phyloP scores from a whole-genome alignment of 768 basidiomycete genomes.

The Suillus tomentosus region DNA sequence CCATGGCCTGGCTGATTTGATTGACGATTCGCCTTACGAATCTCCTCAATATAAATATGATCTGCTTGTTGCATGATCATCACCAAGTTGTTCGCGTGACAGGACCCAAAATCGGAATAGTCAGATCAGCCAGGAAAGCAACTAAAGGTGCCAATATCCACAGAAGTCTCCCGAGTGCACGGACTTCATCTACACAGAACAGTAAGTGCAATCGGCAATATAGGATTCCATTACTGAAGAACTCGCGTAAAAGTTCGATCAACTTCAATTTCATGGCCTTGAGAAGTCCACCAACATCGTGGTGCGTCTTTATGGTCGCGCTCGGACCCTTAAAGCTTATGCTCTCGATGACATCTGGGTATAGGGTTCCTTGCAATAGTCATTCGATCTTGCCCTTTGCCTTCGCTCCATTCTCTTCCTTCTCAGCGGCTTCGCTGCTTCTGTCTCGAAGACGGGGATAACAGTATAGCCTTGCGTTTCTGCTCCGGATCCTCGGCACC shows the following conservation, averaged over 20 bases:
- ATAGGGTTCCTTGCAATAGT: slow-evolving; percentile 95
- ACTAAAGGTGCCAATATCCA: slow-evolving; percentile 93
- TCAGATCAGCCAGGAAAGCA: slow-evolving; percentile 72
- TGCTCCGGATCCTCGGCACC: too few species aligned
- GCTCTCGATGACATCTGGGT: slow-evolving; percentile 98
- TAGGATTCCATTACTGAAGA: slow-evolving; percentile 67
- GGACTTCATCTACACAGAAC: slow-evolving; percentile 78
- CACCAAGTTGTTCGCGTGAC: slow-evolving; percentile 87
- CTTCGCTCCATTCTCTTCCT: slow-evolving; percentile 61
- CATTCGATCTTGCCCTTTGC: slow-evolving; percentile 92
- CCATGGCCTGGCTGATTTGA: slow-evolving; percentile 95
- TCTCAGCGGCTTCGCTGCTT: slow-evolving; percentile 80
- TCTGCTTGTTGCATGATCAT: slow-evolving; percentile 90
- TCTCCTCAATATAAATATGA: slow-evolving; percentile 96
- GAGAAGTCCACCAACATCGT: too few species aligned
- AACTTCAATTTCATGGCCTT: slow-evolving; percentile 99
- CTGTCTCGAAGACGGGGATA: slow-evolving; percentile 67
- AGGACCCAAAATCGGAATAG: slow-evolving; percentile 93
- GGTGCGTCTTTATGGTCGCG: slow-evolving; percentile 99
- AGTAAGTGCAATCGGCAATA: not conserved
- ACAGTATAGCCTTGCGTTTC: too few species aligned
- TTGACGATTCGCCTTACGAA: slow-evolving; percentile 86
- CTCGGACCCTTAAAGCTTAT: slow-evolving; percentile 99
- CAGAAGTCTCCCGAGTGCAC: slow-evolving; percentile 87
- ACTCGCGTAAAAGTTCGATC: slow-evolving; percentile 95